Percentiles rank a stretch among this genome's conserved stretches.
These are phyloP conservation scores for Craspedostauros australis DNA, from an alignment of 108 stramenopile species.

Conservation along the genomic window DNA sequence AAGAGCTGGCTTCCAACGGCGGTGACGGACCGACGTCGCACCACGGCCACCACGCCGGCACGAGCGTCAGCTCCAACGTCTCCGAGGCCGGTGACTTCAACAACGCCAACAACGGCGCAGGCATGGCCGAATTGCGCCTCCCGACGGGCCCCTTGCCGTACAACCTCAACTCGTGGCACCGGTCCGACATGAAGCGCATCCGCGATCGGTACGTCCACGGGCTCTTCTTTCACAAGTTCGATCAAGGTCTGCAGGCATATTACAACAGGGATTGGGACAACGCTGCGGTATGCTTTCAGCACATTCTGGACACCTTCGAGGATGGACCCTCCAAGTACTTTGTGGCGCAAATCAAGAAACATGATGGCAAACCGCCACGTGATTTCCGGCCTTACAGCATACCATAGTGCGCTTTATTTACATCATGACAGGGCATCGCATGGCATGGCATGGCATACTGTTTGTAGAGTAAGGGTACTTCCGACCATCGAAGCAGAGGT, in stretches of 20 bases:
- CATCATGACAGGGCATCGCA: too few relatives aligned
- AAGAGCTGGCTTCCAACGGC: too few relatives aligned
- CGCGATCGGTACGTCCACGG: conserved; percentile 48
- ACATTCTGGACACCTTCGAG: conserved; percentile 41
- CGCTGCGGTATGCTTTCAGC: conserved; percentile 45
- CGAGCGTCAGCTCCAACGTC: too few relatives aligned
- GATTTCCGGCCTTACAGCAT: conserved; percentile 30
- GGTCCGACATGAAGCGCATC: conserved; percentile 53
- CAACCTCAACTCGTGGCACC: conserved; percentile 43
- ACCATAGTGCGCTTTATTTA: conserved; percentile 3
- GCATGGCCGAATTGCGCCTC: conserved; percentile 40
- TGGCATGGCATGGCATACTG: too few relatives aligned
- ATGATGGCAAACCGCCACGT: conserved; percentile 47
- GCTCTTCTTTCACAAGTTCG: conserved; percentile 56
- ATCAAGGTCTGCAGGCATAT: conserved; percentile 50
- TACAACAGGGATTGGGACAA: conserved; percentile 56
- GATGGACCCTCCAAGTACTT: conserved; percentile 68
- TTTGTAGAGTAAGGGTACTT: too few relatives aligned
- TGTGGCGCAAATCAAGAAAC: conserved; percentile 39
- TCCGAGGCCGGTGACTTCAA: too few relatives aligned
- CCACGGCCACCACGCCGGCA: too few relatives aligned
- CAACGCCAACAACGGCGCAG: too few relatives aligned
- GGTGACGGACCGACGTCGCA: too few relatives aligned
- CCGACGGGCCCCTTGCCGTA: conserved; percentile 48
- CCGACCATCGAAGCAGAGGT: too few relatives aligned